These are phyloP conservation scores for Corinectria fuckeliana DNA, from an alignment of 2,329 filamentous ascomycete species.

Conservation along the genomic window DNA sequence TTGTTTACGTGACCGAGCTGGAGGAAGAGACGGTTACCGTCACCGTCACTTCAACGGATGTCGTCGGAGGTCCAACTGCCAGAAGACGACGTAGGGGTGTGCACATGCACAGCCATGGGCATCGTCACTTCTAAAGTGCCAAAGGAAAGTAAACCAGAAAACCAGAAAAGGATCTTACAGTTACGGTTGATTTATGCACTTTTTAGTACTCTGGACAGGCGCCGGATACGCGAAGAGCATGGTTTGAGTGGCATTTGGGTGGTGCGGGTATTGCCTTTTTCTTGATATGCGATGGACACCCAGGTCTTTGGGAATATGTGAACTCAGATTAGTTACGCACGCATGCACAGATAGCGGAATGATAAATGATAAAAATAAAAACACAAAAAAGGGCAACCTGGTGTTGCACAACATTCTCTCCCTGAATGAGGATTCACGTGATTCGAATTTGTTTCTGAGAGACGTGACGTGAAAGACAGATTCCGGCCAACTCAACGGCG, in stretches of 20 bases:
- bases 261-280: conserved; percentile 38
- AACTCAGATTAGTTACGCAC: conserved; percentile 39
- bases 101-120: conserved; percentile 48
- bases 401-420: conserved; percentile 22
- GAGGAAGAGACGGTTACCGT: conserved; percentile 50
- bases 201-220: conserved; percentile 44
- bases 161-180: conserved; percentile 21
- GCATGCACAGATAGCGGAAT: conserved; percentile 40
- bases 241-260: conserved; percentile 45
- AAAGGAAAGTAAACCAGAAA: conserved; percentile 17
- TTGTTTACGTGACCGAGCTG: conserved; percentile 59
- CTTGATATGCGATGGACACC: conserved; percentile 42
- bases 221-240: conserved; percentile 44
- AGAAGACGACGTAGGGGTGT: conserved; percentile 39
- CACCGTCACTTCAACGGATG: conserved; percentile 43
- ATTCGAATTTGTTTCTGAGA: background rate
- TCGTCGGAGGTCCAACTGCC: conserved; percentile 23
- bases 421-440: conserved; percentile 19
- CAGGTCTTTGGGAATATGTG: conserved; percentile 44
- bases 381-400: conserved; percentile 21
- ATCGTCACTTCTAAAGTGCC: conserved; percentile 35
- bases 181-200: conserved; percentile 28
- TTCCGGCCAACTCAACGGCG: background rate
- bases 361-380: conserved; percentile 34
- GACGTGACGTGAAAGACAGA: conserved; percentile 4